Evolutionary conservation across 495 filamentous ascomycete genomes (phyloP), one percentile per base, ranked within the genome.

Genomic region (Tuber microsphaerosporum): DNA sequence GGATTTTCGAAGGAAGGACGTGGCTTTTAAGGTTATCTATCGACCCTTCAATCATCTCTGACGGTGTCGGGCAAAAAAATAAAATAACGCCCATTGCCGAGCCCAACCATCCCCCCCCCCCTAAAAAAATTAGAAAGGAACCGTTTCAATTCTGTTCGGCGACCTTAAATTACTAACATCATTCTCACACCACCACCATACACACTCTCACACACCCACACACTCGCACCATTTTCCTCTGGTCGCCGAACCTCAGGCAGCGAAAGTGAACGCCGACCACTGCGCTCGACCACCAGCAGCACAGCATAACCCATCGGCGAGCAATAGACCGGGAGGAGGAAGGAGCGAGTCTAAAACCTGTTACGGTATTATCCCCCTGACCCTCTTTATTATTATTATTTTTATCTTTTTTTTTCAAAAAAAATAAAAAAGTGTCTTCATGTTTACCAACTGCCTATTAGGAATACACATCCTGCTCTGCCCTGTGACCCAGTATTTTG

Each of bases 151-250:
- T 65, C 56, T 31, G 56, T 65, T 65, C 56, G 56, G 56, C 56
- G 56, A 65, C 56, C 56, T 65, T 65, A 31, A 65, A 31, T 65
- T 65, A 31, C 56, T 65, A 65, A 65, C 56, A 65, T 31, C 51
- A 61, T 65, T 31, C 56, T 65, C 56, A 65, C 56, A 65, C 51
- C 56, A 65, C 56, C 56, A 61, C 56, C 56, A 56, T n/a, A 61
- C 56, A n/a, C 48, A 9, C 51, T 14, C 56, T n/a, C 56, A 65
- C 56, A 31, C 56, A 31, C 56, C n/a, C 56, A 65, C 56, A 31
- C 56, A 31, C 26, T 31, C n/a, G n/a, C 56, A 65, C 56, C 56
- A 65, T 26, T 31, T 56, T 56, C 10, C 45, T 31, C 31, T 65
- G 56, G n/a, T 65, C 56, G 56, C 56, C 56, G n/a, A 65, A 65